These are phyloP conservation scores for Tuber umbilicatum DNA, from an alignment of 495 filamentous ascomycete species.

Conservation along the genomic window DNA sequence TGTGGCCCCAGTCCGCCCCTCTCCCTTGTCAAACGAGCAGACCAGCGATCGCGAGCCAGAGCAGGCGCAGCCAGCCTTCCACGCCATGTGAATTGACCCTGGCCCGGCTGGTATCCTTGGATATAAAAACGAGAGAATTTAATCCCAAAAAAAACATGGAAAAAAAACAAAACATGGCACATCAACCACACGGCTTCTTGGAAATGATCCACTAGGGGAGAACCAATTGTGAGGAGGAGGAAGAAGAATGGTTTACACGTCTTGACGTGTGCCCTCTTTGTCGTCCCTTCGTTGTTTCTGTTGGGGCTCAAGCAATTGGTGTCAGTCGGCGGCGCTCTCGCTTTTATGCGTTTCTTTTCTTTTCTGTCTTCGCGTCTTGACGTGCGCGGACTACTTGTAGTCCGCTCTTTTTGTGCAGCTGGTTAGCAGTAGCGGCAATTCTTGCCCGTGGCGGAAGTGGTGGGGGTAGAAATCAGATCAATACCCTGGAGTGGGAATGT, in stretches of 20 bases:
- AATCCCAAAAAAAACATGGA: background rate
- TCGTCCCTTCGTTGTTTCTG: background rate
- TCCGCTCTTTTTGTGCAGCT: conserved; percentile 20
- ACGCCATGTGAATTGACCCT: conserved; percentile 25
- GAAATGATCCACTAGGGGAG: background rate
- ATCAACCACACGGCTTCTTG: background rate
- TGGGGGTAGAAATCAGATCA: background rate
- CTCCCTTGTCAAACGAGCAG: conserved; percentile 33
- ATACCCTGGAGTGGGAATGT: background rate
- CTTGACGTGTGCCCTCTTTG: background rate
- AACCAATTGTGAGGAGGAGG: background rate
- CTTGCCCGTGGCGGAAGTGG: conserved; percentile 4
- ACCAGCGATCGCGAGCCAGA: conserved; percentile 7
- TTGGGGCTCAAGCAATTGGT: background rate
- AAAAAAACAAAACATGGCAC: background rate
- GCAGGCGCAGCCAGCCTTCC: conserved; percentile 19
- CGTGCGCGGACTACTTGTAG: background rate
- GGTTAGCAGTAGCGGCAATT: conserved; percentile 21
- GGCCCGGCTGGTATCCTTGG: background rate
- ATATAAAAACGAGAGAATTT: background rate
- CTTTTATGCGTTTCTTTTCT: background rate
- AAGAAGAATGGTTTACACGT: background rate
- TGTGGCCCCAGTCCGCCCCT: conserved; percentile 26
- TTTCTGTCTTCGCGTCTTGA: background rate
- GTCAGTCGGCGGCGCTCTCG: conserved; percentile 1